phyloP scores from a whole-genome alignment of 108 stramenopile species.

The Cyclotella choctawhatcheeana region DNA sequence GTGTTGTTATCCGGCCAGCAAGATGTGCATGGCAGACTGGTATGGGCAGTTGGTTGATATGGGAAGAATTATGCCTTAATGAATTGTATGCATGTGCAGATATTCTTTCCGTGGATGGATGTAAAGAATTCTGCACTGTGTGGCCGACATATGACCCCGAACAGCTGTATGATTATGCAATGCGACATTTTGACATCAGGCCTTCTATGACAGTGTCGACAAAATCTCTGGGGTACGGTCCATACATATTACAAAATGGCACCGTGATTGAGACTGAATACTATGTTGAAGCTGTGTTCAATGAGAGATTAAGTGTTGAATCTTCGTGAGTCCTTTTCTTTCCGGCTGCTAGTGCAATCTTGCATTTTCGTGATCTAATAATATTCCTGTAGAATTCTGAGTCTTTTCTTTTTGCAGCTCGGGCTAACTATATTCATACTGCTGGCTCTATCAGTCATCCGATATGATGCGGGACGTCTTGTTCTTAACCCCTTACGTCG shows the following conservation, averaged over 20 bases:
- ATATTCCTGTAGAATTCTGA: conserved; percentile 22
- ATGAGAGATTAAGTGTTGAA: conserved; percentile 30
- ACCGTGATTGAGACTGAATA: conserved; percentile 27
- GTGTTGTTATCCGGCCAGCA: conserved; percentile 63
- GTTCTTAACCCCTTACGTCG: conserved; percentile 81
- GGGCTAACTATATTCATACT: conserved; percentile 58
- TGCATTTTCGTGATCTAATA: not conserved
- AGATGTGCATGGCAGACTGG: conserved; percentile 62
- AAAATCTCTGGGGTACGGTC: not conserved
- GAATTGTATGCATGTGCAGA: not conserved
- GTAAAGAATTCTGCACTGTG: conserved; percentile 15
- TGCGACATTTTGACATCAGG: conserved; percentile 11
- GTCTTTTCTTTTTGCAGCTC: conserved; percentile 56
- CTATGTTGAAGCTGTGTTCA: conserved; percentile 43
- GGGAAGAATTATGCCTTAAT: conserved; percentile 1
- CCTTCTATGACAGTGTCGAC: conserved; percentile 13
- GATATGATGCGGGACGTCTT: conserved; percentile 71
- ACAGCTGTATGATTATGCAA: conserved; percentile 4
- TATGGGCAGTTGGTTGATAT: not conserved
- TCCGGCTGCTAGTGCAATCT: not conserved
- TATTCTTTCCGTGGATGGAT: not conserved
- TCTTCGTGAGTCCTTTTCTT: conserved; percentile 43
- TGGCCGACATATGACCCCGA: not conserved
- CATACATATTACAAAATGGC: conserved; percentile 27
- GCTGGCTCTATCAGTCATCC: conserved; percentile 57